Evolutionary conservation across 2,329 filamentous ascomycete species (phyloP), one percentile per base, ranked within the genome.

Genomic region (Fusarium udum): DNA sequence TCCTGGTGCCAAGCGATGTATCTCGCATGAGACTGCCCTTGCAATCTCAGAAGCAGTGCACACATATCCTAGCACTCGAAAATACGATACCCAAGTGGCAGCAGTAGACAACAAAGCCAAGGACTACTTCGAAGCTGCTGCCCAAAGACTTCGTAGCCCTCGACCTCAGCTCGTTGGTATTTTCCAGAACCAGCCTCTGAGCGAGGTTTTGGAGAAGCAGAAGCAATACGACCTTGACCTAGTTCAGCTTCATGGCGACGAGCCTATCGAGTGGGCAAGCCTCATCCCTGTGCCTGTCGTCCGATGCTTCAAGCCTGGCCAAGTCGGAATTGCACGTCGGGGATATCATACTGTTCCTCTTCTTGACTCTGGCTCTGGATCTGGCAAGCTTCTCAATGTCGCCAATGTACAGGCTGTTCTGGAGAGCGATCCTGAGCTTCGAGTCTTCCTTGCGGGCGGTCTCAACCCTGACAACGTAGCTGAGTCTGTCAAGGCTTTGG

Each of bases 221-320:
- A 89, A 89, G 73, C 86, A 91, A 18, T 91, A 97, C 73, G 87
- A 88, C 51, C 89, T 99, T 48, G 96, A 99, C 80, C 85, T 97
- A 60, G 93, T 99, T 12, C 96, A 99, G 80, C 88, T 99, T 5
- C 96, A 99, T 79, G 97, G 96, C 14, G 88, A 92, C 52, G 97
- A 99, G 80, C 95, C 96, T 6, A 78, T 98, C 8, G 96, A 99
- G 80, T 99, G 95, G 95, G 92, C 95, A 4, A 89, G 84, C 51
- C 83, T 93, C n/a, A 94, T 99, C 55, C 95, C 96, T 3, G 95
- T 98, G 0, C 96, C 96, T 1, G 95, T 99, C 10, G 91, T 99
- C 72, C 92, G 91, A 74, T 93, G 92, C 56, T 99, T 98, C 83
- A 90, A 91, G 60, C 94, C 95, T 0, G 89, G 87, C 6, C 90